These are phyloP conservation scores for Alternaria hordeiaustralica DNA, from an alignment of 2,329 filamentous ascomycete species.

Conservation along the genomic window DNA sequence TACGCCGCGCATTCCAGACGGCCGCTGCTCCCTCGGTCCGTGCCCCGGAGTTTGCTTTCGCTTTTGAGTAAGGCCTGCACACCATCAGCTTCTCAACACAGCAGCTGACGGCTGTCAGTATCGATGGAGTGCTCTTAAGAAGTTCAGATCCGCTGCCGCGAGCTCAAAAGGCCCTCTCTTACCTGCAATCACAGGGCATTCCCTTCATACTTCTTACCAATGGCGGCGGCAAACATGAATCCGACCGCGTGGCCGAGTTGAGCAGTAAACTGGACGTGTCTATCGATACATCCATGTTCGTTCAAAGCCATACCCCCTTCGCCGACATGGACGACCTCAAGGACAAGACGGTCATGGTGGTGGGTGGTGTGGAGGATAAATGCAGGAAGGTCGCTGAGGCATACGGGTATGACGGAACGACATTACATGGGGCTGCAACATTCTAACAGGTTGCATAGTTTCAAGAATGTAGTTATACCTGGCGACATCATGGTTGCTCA, in stretches of 20 bases:
- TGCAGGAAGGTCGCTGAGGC: constrained; percentile 76
- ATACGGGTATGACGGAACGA: constrained; percentile 39
- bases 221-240: constrained; percentile 86
- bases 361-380: constrained; percentile 57
- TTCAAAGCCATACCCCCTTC: constrained; percentile 93
- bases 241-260: constrained; percentile 73
- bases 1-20: constrained; percentile 37
- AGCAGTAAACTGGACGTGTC: constrained; percentile 68
- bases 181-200: constrained; percentile 75
- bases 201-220: constrained; percentile 97
- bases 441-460: constrained; percentile 23
- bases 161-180: constrained; percentile 74
- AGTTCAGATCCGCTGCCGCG: constrained; percentile 79
- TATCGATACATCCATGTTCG: constrained; percentile 72
- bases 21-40: constrained; percentile 34
- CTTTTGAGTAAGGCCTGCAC: constrained; percentile 59
- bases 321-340: constrained; percentile 67
- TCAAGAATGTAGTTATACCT: constrained; percentile 78
- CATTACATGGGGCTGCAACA: background rate
- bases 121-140: constrained; percentile 94
- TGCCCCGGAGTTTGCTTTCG: constrained; percentile 64
- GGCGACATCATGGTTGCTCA: constrained; percentile 80
- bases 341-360: constrained; percentile 58
- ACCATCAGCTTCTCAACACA: constrained; percentile 10
- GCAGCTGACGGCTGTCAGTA: constrained; percentile 58